Percentiles rank a stretch among this genome's conserved stretches.
Evolutionary conservation across 228 moss, liverwort and hornwort species (phyloP).

Genomic region (Sphagnum magellanicum): DNA sequence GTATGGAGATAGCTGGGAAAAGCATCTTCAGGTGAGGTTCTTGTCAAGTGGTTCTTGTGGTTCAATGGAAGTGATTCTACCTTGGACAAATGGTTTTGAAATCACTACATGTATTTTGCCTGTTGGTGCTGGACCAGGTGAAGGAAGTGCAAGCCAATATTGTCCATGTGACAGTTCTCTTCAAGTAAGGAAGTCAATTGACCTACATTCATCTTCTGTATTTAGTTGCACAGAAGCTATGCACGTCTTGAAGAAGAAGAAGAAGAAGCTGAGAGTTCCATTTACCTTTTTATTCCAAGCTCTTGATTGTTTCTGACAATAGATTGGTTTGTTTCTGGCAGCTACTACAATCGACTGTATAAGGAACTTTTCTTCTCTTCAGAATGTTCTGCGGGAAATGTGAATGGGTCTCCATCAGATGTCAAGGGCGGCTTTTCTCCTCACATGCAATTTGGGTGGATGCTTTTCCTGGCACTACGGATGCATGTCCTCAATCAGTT

Average conservation of each 20-base stretch:
- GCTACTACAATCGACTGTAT: slow-evolving; percentile 95
- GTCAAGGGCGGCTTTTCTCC: slow-evolving; percentile 28
- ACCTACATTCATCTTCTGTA: no score
- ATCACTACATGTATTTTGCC: not conserved
- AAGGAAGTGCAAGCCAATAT: slow-evolving; percentile 94
- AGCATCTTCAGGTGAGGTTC: slow-evolving; percentile 62
- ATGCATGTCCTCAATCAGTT: slow-evolving; percentile 78
- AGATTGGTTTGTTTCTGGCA: slow-evolving; percentile 17
- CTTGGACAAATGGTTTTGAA: no score
- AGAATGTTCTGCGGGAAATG: slow-evolving; percentile 36
- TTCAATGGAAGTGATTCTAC: no score
- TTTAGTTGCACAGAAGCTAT: no score
- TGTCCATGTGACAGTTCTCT: slow-evolving; percentile 81
- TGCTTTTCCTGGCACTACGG: slow-evolving; percentile 91
- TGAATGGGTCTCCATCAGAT: slow-evolving; percentile 35
- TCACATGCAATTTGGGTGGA: slow-evolving; percentile 98
- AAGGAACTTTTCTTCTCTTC: slow-evolving; percentile 63
- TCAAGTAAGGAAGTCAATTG: slow-evolving; percentile 51
- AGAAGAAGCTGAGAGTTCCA: no score
- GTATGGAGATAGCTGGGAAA: slow-evolving; percentile 89
- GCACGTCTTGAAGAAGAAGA: no score
- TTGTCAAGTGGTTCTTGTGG: not conserved
- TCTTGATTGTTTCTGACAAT: no score
- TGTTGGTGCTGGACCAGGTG: slow-evolving; percentile 46
- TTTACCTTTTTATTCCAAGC: no score